Base-by-base conservation (phyloP, 129 eudicot species). In the Dittrichia graveolens region DNA sequence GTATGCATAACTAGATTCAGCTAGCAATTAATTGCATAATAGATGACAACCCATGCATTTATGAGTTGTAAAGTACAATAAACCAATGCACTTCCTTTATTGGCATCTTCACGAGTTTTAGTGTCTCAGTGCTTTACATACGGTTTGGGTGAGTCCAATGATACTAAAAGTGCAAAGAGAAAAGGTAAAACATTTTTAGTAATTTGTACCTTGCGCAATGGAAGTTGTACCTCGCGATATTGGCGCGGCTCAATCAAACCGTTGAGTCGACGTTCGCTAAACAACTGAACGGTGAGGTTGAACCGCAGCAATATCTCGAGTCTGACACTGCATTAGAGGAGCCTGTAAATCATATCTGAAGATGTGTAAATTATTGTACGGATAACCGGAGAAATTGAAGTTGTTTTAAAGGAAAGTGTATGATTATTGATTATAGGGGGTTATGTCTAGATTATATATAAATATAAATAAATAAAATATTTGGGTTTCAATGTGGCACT, bases 171-270 rank as follows among this genome's bases (percentile, higher is more conserved):
- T 53, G 57, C 58, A 31, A 47, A 65, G n/a, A 1, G 3, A 40
- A 49, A 42, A 62, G 54, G 19, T 52, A 31, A 57, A 31, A 44
- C 13, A 45, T 11, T 11, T 56, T 37, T 37, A 35, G 49, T 66
- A 37, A 67, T 12, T 11, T 67, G 42, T 46, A 57, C 24, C 34
- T 15, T 65, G 5, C 31, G 38, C 3, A 35, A 8, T 64, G 63
- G 15, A 66, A 24, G 47, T 41, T 42, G 58, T 31, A 67, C 41
- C 34, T 11, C 74, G 62, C 38, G 83, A 79, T 72, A 79, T 79
- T 72, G 83, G 56, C 61, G 8, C 74, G 74, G 78, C 74, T 64
- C 74, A 79, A 72, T 11, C 78, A 72, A 66, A 72, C 73, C 69
- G 64, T 72, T 3, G 11, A 54, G 73, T 54, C 60, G 8, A 46